A percentile compares a stretch with the other conserved stretches of the same genome.
These are phyloP conservation scores for Pestalotiopsis sp. DNA, from an alignment of 2,329 filamentous ascomycete genomes.

Conservation along the genomic window DNA sequence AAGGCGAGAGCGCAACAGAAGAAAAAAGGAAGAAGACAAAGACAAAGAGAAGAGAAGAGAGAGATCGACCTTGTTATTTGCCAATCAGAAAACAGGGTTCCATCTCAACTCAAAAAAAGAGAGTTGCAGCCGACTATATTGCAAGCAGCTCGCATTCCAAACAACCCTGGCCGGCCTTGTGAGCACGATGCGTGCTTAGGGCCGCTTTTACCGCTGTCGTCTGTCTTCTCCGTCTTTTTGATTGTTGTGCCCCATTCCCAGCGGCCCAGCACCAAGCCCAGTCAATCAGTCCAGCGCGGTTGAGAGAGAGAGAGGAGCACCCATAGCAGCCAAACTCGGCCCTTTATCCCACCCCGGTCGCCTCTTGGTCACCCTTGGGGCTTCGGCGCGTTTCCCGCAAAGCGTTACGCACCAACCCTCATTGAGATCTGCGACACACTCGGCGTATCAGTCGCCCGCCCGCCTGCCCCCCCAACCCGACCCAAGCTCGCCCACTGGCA, in stretches of 20 bases:
- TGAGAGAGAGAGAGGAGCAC: constrained; percentile 2
- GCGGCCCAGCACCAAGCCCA: neutral
- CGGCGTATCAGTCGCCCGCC: constrained; percentile 13
- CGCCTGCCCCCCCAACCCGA: neutral
- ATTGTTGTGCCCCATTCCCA: constrained; percentile 16
- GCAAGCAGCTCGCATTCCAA: neutral
- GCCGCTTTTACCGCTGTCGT: constrained; percentile 16
- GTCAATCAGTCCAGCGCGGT: neutral
- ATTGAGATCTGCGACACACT: constrained; percentile 15
- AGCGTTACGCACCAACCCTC: constrained; percentile 14
- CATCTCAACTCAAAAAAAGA: neutral
- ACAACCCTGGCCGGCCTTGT: neutral
- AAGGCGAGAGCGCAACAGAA: neutral
- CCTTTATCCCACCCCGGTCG: constrained; percentile 26
- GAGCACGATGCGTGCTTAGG: constrained; percentile 13
- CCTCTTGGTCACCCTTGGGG: constrained; percentile 1
- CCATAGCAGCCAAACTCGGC: constrained; percentile 25
- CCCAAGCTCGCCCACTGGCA: neutral
- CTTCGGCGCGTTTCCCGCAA: constrained; percentile 24
- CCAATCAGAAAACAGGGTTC: neutral
- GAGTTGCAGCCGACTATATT: constrained; percentile 11
- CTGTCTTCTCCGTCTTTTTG: constrained; percentile 16
- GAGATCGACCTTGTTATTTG: neutral
- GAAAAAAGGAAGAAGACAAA: neutral
- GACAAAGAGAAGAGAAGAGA: neutral